These are phyloP conservation scores for Aspergillus arachidicola DNA, from an alignment of 2,329 filamentous ascomycete species.

Conservation along the genomic window DNA sequence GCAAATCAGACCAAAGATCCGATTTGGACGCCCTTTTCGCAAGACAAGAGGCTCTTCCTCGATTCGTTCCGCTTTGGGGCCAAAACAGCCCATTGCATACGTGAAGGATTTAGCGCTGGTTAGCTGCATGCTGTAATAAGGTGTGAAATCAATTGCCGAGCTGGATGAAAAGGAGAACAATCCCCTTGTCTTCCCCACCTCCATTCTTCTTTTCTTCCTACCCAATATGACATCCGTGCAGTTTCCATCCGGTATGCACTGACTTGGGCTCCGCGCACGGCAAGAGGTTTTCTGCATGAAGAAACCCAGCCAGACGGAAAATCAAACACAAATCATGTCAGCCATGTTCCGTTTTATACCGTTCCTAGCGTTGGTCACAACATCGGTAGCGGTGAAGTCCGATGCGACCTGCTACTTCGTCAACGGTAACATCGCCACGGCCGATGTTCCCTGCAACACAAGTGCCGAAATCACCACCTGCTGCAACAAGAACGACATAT, in stretches of 20 bases:
- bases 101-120: neutral
- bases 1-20: too few relatives aligned
- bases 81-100: neutral
- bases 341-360: neutral
- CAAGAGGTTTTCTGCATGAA: neutral
- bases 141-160: neutral
- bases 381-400: neutral
- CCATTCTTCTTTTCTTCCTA: neutral
- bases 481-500: slow-evolving; percentile 21
- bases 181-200: neutral
- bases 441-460: neutral
- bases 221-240: neutral
- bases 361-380: neutral
- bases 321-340: neutral
- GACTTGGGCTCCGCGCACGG: neutral
- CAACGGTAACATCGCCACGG: neutral
- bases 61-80: neutral
- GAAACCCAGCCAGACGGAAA: neutral
- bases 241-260: neutral
- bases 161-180: neutral
- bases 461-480: slow-evolving; percentile 5
- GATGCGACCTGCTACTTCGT: slow-evolving; percentile 6
- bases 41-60: neutral
- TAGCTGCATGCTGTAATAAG: neutral
- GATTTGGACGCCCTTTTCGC: neutral